Conservation (phyloP, 768 basidiomycete genomes). For the Filobasidium floriforme region DNA sequence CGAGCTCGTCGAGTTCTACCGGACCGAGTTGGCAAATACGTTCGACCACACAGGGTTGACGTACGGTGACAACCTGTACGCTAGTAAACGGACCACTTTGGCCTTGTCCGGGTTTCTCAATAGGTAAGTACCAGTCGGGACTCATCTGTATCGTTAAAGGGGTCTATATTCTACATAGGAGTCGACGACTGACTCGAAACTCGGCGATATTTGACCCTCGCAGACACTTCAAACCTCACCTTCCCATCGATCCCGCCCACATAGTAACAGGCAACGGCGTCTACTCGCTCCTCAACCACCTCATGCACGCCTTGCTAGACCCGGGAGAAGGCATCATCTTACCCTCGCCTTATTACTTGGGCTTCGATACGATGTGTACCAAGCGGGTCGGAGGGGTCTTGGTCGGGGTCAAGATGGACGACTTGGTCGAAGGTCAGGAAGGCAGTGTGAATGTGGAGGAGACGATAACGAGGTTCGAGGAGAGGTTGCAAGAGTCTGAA, state of each 20-base stretch:
- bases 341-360: conserved; percentile 37
- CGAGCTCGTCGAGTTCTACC: conserved; percentile 30
- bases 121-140: conserved; percentile 15
- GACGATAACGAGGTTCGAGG: conserved; percentile 24
- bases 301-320: conserved; percentile 39
- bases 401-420: conserved; percentile 25
- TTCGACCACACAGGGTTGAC: conserved; percentile 31
- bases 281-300: conserved; percentile 34
- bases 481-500: conserved; percentile 25
- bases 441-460: conserved; percentile 26
- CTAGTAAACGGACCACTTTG: conserved; percentile 34
- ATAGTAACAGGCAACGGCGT: conserved; percentile 20
- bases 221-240: conserved; percentile 30
- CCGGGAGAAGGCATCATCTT: conserved; percentile 40
- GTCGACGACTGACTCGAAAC: conserved; percentile 28
- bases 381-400: conserved; percentile 37
- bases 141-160: not conserved
- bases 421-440: conserved; percentile 24
- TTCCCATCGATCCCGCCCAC: conserved; percentile 5
- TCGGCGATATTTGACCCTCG: conserved; percentile 29
- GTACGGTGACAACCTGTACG: conserved; percentile 41
- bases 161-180: conserved; percentile 17
- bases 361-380: conserved; percentile 28
- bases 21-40: conserved; percentile 28
- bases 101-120: conserved; percentile 35